Conservation (phyloP, 2,329 filamentous ascomycete genomes). For the Lecanoromycetidae sp. region DNA sequence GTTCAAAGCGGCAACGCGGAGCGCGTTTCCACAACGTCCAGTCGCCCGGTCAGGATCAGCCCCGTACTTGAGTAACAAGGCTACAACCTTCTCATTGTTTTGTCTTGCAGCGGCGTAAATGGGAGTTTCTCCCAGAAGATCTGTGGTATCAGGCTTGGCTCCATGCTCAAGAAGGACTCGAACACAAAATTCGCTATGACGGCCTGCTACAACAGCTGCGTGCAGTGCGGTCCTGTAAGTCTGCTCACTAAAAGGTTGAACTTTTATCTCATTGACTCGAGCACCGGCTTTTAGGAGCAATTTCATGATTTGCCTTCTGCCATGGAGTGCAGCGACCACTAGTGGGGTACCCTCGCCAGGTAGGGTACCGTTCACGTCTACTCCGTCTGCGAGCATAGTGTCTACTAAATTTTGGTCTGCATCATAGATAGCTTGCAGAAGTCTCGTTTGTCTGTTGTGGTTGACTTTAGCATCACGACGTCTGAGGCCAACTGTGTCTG, state of each 20-base stretch:
- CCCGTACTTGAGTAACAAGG: not conserved
- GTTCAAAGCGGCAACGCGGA: not conserved
- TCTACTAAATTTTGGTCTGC: not conserved
- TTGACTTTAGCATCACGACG: too few species aligned
- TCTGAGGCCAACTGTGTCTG: too few species aligned
- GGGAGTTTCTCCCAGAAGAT: not conserved
- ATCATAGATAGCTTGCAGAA: too few species aligned
- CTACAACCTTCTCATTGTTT: not conserved
- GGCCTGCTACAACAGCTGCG: not conserved
- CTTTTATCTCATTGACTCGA: not conserved
- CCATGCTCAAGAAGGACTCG: not conserved
- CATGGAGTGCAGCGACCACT: not conserved
- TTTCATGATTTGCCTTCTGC: not conserved
- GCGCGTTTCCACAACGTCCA: not conserved
- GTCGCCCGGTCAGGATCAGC: too few species aligned
- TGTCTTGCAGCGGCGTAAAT: not conserved
- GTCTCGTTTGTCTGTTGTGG: too few species aligned
- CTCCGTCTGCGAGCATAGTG: not conserved
- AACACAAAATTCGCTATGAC: not conserved
- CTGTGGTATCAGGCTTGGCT: not conserved
- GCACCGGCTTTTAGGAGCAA: not conserved
- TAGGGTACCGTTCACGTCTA: not conserved
- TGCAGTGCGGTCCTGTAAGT: not conserved
- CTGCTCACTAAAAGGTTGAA: not conserved
- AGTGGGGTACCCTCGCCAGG: not conserved